phyloP scores from a whole-genome alignment of 2,329 filamentous ascomycete species.

The Sporothrix brunneoviolacea region DNA sequence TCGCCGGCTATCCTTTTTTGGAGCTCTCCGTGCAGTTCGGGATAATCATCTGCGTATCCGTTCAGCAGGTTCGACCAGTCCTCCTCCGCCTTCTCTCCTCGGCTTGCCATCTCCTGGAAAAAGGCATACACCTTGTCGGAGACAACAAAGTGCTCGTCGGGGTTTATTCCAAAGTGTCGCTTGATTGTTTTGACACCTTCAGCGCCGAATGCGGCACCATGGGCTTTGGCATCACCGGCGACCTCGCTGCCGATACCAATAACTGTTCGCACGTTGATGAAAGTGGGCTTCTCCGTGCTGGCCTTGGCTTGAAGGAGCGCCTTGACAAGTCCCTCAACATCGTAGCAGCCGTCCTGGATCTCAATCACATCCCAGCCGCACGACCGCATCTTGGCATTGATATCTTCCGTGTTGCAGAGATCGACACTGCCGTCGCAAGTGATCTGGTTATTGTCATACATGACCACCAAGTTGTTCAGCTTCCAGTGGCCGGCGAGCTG shows the following conservation, averaged over 20 bases:
- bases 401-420: constrained; percentile 36
- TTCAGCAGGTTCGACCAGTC: constrained; percentile 39
- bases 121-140: constrained; percentile 44
- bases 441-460: constrained; percentile 57
- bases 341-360: constrained; percentile 44
- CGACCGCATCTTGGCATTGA: constrained; percentile 45
- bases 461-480: constrained; percentile 49
- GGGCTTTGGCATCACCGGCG: constrained; percentile 44
- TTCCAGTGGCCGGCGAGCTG: constrained; percentile 48
- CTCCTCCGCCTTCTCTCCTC: constrained; percentile 39
- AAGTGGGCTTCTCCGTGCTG: constrained; percentile 31
- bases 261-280: constrained; percentile 51
- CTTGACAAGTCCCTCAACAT: constrained; percentile 38
- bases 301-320: constrained; percentile 25
- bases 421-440: constrained; percentile 53
- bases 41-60: constrained; percentile 17
- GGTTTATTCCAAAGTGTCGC: no score
- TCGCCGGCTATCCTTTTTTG: constrained; percentile 33
- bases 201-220: constrained; percentile 50
- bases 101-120: constrained; percentile 40
- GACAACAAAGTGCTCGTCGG: no score
- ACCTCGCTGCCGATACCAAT: constrained; percentile 45
- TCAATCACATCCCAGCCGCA: constrained; percentile 51
- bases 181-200: constrained; percentile 51
- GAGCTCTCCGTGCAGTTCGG: constrained; percentile 29